Percentiles rank a stretch among this genome's conserved stretches.
These are phyloP conservation scores for Tetraselmis chui DNA, from an alignment of 139 green algal species.

Conservation along the genomic window DNA sequence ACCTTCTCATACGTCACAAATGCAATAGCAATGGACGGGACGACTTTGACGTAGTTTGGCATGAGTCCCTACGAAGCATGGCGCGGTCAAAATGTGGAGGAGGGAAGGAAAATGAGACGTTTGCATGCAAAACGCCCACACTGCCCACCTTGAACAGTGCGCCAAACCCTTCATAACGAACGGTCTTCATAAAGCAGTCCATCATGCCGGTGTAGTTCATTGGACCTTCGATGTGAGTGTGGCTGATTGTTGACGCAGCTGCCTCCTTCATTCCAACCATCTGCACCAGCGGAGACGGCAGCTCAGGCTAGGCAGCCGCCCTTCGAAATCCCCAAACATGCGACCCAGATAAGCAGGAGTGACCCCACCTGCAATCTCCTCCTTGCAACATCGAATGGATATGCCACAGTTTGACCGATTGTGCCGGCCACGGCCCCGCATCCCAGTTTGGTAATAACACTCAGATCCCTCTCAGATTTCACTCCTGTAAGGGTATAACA, in stretches of 20 bases:
- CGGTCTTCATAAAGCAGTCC: conserved; percentile 89
- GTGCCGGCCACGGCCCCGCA: conserved; percentile 90
- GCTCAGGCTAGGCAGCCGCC: too few relatives aligned
- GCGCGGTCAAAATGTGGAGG: too few relatives aligned
- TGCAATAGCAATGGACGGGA: conserved; percentile 95
- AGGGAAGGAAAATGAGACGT: too few relatives aligned
- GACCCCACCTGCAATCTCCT: conserved; percentile 79
- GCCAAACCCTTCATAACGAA: conserved; percentile 78
- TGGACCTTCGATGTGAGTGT: background rate
- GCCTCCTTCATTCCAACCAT: background rate
- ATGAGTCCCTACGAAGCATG: conserved; percentile 64
- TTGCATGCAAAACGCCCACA: too few relatives aligned
- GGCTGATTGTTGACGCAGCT: background rate
- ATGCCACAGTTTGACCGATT: conserved; percentile 92
- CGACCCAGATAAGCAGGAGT: too few relatives aligned
- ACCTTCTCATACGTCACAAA: conserved; percentile 95
- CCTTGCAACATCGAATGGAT: conserved; percentile 94
- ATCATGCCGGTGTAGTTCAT: conserved; percentile 87
- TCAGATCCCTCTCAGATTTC: conserved; percentile 74
- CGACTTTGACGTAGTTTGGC: conserved; percentile 97
- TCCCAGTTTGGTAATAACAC: conserved; percentile 65
- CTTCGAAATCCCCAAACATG: too few relatives aligned
- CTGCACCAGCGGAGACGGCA: background rate
- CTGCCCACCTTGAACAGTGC: conserved; percentile 77
- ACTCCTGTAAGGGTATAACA: too few relatives aligned